These are phyloP conservation scores for Aureobasidium sp. DNA, from an alignment of 2,329 filamentous ascomycete genomes.

Conservation along the genomic window DNA sequence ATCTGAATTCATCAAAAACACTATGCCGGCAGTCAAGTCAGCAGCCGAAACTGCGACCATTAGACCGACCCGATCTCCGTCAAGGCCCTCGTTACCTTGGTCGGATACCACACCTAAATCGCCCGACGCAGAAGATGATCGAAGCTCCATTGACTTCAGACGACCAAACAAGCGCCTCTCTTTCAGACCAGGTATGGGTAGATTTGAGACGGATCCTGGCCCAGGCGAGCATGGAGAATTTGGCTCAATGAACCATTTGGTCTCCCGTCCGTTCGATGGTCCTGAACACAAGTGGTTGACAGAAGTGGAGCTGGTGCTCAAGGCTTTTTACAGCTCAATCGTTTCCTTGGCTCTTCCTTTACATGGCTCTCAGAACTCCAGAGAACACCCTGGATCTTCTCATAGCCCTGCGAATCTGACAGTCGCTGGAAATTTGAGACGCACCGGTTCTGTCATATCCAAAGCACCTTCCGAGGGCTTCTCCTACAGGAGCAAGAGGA, in stretches of 20 bases:
- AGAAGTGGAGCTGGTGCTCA: constrained; percentile 80
- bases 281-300: constrained; percentile 73
- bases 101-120: constrained; percentile 19
- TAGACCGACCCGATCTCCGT: constrained; percentile 14
- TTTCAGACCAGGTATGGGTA: constrained; percentile 29
- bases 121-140: constrained; percentile 23
- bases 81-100: constrained; percentile 24
- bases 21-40: constrained; percentile 76
- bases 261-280: constrained; percentile 69
- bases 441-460: constrained; percentile 83
- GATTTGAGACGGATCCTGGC: constrained; percentile 18
- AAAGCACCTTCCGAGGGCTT: constrained; percentile 82
- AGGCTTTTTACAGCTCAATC: constrained; percentile 86
- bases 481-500: constrained; percentile 59
- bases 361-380: constrained; percentile 57
- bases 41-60: constrained; percentile 44
- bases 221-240: not conserved
- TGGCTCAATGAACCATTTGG: constrained; percentile 64
- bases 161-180: constrained; percentile 34
- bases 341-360: constrained; percentile 78
- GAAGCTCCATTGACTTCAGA: constrained; percentile 26
- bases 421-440: constrained; percentile 59
- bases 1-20: constrained; percentile 92
- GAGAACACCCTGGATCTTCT: constrained; percentile 13
- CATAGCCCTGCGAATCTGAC: constrained; percentile 43